A percentile compares a stretch with the other conserved stretches of the same genome.
Conservation (phyloP, 176 grass and related monocot genomes). For the Bothriochloa decipiens region DNA sequence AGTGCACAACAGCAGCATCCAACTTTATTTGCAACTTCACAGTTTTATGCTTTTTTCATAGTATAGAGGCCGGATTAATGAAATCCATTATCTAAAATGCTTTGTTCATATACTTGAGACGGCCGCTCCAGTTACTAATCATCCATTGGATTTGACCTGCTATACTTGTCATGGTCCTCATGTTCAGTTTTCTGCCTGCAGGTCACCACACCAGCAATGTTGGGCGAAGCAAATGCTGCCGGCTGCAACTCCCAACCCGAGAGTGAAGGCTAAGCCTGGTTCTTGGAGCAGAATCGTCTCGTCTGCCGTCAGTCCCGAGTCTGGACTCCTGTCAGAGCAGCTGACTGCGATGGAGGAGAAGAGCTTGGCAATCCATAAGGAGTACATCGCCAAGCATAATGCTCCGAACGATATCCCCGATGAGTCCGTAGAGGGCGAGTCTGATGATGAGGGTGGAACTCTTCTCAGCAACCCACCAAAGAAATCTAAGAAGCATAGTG, state of each 20-base stretch:
- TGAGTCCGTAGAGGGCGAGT: slow-evolving; percentile 55
- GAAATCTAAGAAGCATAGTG: slow-evolving; percentile 68
- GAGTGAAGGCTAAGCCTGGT: slow-evolving; percentile 61
- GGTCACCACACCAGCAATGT: slow-evolving; percentile 25
- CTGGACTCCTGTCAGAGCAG: slow-evolving; percentile 63
- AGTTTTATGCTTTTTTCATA: too few relatives aligned
- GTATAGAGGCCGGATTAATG: too few relatives aligned
- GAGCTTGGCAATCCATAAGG: slow-evolving; percentile 78
- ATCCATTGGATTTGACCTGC: too few relatives aligned
- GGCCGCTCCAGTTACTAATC: too few relatives aligned
- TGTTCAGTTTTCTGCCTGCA: slow-evolving; percentile 17
- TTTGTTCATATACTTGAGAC: too few relatives aligned
- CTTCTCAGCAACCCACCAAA: slow-evolving; percentile 58
- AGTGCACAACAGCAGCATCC: too few relatives aligned
- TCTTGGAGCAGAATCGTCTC: slow-evolving; percentile 59
- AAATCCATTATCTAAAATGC: too few relatives aligned
- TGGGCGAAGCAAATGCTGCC: slow-evolving; percentile 31
- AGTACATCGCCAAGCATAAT: slow-evolving; percentile 72
- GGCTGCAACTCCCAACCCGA: neutral
- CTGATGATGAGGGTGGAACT: slow-evolving; percentile 45
- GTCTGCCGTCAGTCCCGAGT: slow-evolving; percentile 52
- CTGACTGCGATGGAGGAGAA: slow-evolving; percentile 70
- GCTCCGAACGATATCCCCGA: slow-evolving; percentile 71
- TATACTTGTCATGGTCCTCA: too few relatives aligned
- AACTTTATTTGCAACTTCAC: too few relatives aligned